These are phyloP conservation scores for Eutrema heterophyllum DNA, from an alignment of 345 rosid species.

Conservation along the genomic window DNA sequence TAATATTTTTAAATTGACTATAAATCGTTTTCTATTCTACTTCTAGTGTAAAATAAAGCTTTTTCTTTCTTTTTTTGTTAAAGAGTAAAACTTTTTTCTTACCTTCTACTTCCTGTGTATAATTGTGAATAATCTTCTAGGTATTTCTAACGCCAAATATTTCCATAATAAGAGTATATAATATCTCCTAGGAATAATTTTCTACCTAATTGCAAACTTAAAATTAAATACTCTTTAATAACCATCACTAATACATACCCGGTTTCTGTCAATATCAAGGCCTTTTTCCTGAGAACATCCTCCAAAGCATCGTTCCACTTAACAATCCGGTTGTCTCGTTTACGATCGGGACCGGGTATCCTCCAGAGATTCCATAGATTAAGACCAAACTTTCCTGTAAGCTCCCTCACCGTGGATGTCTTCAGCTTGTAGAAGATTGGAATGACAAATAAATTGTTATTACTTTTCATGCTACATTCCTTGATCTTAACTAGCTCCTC, in stretches of 20 bases:
- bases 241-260: background rate
- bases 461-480: background rate
- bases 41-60: no score
- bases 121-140: no score
- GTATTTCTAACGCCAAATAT: no score
- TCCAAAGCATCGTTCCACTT: slow-evolving; percentile 4
- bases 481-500: background rate
- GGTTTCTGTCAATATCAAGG: background rate
- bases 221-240: no score
- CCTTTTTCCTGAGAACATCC: background rate
- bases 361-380: background rate
- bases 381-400: background rate
- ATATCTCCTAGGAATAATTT: no score
- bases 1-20: no score
- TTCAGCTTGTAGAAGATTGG: slow-evolving; percentile 12
- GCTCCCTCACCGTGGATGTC: background rate
- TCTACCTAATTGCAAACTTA: no score
- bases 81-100: no score
- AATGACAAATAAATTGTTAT: background rate
- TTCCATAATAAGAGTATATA: no score
- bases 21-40: no score
- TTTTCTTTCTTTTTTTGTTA: no score
- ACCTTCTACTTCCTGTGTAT: no score
- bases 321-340: background rate
- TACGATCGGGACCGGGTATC: background rate